These are phyloP conservation scores for Ambrosiella xylebori DNA, from an alignment of 2,329 filamentous ascomycete genomes.

Conservation along the genomic window DNA sequence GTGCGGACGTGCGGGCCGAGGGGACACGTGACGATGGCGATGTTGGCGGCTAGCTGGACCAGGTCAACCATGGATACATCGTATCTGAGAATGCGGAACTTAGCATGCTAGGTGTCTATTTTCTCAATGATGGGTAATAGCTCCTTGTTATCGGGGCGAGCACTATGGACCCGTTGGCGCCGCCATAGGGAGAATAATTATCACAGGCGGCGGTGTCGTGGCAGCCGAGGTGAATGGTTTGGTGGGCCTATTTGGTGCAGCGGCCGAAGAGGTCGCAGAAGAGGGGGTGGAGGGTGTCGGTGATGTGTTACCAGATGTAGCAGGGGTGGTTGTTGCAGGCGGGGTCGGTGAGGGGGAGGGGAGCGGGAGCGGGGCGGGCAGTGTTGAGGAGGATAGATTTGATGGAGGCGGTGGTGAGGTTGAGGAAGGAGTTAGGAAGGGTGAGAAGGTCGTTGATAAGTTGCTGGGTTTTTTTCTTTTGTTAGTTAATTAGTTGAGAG, in stretches of 20 bases:
- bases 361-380: constrained; percentile 17
- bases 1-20: constrained; percentile 31
- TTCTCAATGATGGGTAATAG: constrained; percentile 27
- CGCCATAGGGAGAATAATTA: constrained; percentile 22
- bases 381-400: constrained; percentile 20
- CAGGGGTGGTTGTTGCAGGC: constrained; percentile 24
- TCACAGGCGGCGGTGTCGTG: constrained; percentile 31
- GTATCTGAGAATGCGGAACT: constrained; percentile 21
- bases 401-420: constrained; percentile 21
- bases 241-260: constrained; percentile 28
- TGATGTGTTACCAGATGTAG: constrained; percentile 29
- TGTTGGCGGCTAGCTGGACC: constrained; percentile 33
- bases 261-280: constrained; percentile 24
- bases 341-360: constrained; percentile 16
- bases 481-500: not conserved
- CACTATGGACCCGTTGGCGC: constrained; percentile 31
- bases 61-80: constrained; percentile 36
- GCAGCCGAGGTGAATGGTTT: constrained; percentile 30
- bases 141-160: constrained; percentile 30
- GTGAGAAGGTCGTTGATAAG: constrained; percentile 25
- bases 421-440: constrained; percentile 17
- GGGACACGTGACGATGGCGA: constrained; percentile 31
- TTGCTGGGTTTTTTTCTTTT: constrained; percentile 11
- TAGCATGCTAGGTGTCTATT: constrained; percentile 24
- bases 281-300: constrained; percentile 21